Conservation (phyloP, 2,329 filamentous ascomycete genomes). For the Trichophyton benhamiae region DNA sequence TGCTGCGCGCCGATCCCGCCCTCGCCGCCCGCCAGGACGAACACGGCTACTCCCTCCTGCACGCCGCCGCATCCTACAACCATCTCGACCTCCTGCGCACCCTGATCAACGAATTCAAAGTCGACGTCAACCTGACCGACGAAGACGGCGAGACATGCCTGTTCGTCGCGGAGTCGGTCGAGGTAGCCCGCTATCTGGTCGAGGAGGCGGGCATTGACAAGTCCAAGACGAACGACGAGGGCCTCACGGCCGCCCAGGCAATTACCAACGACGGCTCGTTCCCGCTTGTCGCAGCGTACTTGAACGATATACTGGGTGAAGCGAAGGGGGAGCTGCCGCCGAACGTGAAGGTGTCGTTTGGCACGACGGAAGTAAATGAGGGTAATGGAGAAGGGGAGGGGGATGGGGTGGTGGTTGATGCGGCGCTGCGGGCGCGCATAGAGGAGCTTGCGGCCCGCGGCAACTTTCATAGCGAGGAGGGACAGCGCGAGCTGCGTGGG, state of each 20-base stretch:
- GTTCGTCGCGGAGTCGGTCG: conserved; percentile 74
- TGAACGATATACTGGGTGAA: conserved; percentile 35
- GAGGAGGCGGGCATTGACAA: conserved; percentile 68
- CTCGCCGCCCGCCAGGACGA: conserved; percentile 72
- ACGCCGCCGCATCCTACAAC: conserved; percentile 86
- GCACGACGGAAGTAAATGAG: conserved; percentile 47
- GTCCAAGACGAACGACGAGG: conserved; percentile 55
- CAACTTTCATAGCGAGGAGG: conserved; percentile 70
- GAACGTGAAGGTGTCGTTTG: conserved; percentile 65
- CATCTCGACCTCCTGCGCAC: conserved; percentile 67
- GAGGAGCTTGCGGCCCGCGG: conserved; percentile 74
- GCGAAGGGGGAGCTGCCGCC: conserved; percentile 45
- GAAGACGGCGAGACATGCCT: conserved; percentile 91
- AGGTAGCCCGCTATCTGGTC: conserved; percentile 65
- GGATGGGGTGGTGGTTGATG: conserved; percentile 55
- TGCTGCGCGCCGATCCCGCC: conserved; percentile 61
- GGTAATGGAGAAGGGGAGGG: conserved; percentile 42
- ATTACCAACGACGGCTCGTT: conserved; percentile 68
- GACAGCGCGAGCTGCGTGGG: conserved; percentile 64
- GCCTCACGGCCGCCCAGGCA: conserved; percentile 67
- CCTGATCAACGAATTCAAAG: conserved; percentile 63
- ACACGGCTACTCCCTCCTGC: conserved; percentile 86
- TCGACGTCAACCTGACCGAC: conserved; percentile 69
- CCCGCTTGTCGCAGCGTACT: conserved; percentile 60
- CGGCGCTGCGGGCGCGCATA: conserved; percentile 73